These are phyloP conservation scores for Melastoma malabathricum DNA, from an alignment of 345 rosid genomes.

Conservation along the genomic window DNA sequence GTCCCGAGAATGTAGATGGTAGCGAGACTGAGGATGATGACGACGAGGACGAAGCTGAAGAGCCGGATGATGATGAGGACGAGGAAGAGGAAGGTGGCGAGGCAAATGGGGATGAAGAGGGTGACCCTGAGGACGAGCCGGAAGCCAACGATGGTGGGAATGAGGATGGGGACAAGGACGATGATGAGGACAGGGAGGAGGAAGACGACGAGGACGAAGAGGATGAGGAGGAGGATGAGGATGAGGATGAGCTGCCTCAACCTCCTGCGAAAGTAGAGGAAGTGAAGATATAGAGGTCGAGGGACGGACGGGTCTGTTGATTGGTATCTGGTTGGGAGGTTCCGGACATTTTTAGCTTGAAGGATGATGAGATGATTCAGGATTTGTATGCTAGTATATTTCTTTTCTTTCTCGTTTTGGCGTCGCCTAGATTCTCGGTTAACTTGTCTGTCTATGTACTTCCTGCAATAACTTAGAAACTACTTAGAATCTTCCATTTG, in stretches of 20 bases:
- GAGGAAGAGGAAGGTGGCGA: constrained; percentile 31
- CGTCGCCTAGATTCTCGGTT: no score
- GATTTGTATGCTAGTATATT: constrained; percentile 3
- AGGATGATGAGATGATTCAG: constrained; percentile 1
- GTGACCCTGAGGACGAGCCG: constrained; percentile 35
- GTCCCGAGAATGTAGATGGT: constrained; percentile 27
- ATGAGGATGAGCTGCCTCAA: constrained; percentile 31
- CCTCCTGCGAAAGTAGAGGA: constrained; percentile 49
- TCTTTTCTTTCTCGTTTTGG: not conserved
- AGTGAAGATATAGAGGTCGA: constrained; percentile 14
- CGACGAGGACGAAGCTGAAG: no score
- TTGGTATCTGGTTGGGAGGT: not conserved
- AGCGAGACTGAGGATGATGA: constrained; percentile 32
- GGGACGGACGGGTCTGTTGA: not conserved
- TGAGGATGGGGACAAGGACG: constrained; percentile 30
- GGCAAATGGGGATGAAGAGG: constrained; percentile 23
- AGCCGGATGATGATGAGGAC: constrained; percentile 24
- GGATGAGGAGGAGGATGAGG: constrained; percentile 17
- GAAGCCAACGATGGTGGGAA: constrained; percentile 27
- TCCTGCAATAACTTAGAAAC: no score
- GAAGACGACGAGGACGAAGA: constrained; percentile 14
- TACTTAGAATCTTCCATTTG: no score
- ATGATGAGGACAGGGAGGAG: constrained; percentile 14
- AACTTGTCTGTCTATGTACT: no score
- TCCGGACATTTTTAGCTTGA: not conserved